Base-by-base conservation (phyloP, 2,329 filamentous ascomycete genomes). In the Cytospora paraplurivora region DNA sequence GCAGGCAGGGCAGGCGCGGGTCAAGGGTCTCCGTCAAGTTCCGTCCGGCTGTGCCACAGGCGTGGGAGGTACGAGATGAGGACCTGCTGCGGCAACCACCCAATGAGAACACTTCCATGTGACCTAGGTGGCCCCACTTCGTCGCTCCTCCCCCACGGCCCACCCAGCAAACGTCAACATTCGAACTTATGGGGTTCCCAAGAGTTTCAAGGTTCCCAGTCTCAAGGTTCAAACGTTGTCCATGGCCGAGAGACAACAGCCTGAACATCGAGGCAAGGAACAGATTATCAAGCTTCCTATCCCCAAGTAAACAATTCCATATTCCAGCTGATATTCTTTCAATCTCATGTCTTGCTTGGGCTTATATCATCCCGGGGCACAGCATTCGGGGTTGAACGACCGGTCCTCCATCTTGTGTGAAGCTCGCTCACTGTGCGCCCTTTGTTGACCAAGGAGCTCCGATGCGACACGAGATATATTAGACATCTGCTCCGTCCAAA, bases 11-110 rank as follows among this genome's bases (percentile, higher is more conserved):
- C 27, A 27, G 59, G 59, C 51, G 59, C 33, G n/a, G 59, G 32
- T 19, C 51, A 63, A 59, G 68, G 61, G 69, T 70, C 59, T 54
- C 64, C 56, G 50, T 56, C 21, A 64, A 55, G 69, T 70, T 69
- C 66, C 65, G 64, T 63, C 57, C 27, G 19, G 10, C 41, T 50
- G 44, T 49, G 62, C 61, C 62, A 52, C 27, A 61, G 63, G 57
- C 63, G 66, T 60, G 59, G 56, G 49, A 51, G 62, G 66, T 70
- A 70, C 69, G 55, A 54, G 17, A 12, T 10, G 41, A 58, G n/a
- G 62, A 68, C 68, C 37, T 68, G 34, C 37, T 33, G 38, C 15
- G 13, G 4, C 3, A 38, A 32, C 38, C 32, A 54, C 38, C 56
- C 59, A 65, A 67, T 58, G 49, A 63, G 49, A 4, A 58, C 32